Evolutionary conservation across 352 stramenopile species (phyloP).

Genomic region (Phytophthora cryptogea): DNA sequence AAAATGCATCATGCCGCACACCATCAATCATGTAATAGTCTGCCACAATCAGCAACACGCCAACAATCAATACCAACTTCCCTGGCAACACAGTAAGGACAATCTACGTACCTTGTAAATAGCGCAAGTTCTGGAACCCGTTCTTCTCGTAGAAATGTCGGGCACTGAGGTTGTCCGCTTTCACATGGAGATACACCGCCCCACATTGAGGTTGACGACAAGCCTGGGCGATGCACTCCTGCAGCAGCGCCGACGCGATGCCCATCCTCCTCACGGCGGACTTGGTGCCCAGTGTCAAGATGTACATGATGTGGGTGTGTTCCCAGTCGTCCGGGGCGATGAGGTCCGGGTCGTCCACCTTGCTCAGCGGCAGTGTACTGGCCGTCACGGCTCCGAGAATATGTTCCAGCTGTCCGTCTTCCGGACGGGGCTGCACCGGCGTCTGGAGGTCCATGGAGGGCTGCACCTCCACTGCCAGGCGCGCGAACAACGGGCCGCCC

Average conservation of each 20-base stretch:
- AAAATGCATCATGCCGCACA: slow-evolving; percentile 77
- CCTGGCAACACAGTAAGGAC: too few relatives aligned
- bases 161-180: slow-evolving; percentile 94
- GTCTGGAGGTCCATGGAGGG: slow-evolving; percentile 19
- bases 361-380: slow-evolving; percentile 82
- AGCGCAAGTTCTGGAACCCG: slow-evolving; percentile 92
- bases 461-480: slow-evolving; percentile 72
- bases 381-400: slow-evolving; percentile 93
- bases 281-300: slow-evolving; percentile 94
- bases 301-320: slow-evolving; percentile 94
- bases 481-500: slow-evolving; percentile 88
- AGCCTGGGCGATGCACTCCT: slow-evolving; percentile 89
- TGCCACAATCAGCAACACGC: slow-evolving; percentile 23
- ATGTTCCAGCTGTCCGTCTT: slow-evolving; percentile 27
- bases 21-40: slow-evolving; percentile 90
- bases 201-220: slow-evolving; percentile 78
- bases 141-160: slow-evolving; percentile 97
- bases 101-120: slow-evolving; percentile 78
- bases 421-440: slow-evolving; percentile 2
- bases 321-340: slow-evolving; percentile 56
- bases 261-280: slow-evolving; percentile 84
- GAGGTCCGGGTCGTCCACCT: slow-evolving; percentile 64
- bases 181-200: slow-evolving; percentile 97
- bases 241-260: slow-evolving; percentile 91
- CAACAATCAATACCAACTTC: neutral